These are phyloP conservation scores for Selenicereus undatus DNA, from an alignment of 148 eudicot genomes.

Conservation along the genomic window DNA sequence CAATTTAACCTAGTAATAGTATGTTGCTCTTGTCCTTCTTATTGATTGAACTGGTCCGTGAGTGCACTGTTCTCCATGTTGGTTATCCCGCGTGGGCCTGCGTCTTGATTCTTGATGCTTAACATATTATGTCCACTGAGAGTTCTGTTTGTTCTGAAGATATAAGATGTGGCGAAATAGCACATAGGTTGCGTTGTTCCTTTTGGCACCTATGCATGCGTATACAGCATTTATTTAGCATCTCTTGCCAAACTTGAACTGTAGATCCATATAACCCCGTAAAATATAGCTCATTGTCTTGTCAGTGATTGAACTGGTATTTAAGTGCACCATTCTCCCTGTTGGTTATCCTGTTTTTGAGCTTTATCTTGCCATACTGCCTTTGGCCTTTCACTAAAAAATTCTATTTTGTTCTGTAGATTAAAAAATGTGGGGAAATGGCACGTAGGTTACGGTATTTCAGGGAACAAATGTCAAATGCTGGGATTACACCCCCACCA, in stretches of 20 bases:
- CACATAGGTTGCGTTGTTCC: too few relatives aligned
- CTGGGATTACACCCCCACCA: constrained; percentile 57
- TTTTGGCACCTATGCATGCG: neutral
- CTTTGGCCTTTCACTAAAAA: constrained; percentile 4
- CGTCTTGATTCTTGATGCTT: too few relatives aligned
- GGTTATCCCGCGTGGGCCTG: too few relatives aligned
- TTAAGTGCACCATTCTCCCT: neutral
- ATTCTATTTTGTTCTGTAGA: constrained; percentile 37
- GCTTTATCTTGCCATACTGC: neutral
- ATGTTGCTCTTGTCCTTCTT: too few relatives aligned
- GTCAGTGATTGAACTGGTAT: neutral
- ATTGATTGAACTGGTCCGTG: too few relatives aligned
- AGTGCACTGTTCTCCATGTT: too few relatives aligned
- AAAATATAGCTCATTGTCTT: neutral
- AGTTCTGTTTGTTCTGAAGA: too few relatives aligned
- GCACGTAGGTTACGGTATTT: constrained; percentile 79
- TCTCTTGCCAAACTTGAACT: neutral
- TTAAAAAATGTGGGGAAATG: constrained; percentile 94
- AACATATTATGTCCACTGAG: too few relatives aligned
- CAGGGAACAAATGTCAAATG: constrained; percentile 76
- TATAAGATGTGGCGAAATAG: too few relatives aligned
- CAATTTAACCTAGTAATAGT: too few relatives aligned
- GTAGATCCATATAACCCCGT: neutral
- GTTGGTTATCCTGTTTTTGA: neutral
- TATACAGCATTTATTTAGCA: neutral